phyloP scores from a whole-genome alignment of 805 yeast species.

The Vanderwaltozyma polyspora region DNA sequence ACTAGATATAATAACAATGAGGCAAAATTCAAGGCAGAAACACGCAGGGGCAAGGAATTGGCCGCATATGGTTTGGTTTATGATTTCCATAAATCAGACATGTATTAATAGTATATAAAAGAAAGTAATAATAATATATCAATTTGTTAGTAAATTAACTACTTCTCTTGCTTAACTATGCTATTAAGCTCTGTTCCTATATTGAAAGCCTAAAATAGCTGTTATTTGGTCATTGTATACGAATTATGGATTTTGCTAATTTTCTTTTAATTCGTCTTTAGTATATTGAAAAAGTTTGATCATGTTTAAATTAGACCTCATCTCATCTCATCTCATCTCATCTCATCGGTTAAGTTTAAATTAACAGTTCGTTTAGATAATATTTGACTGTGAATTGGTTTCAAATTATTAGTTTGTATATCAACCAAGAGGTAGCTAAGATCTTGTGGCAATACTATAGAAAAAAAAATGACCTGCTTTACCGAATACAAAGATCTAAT shows the following conservation, averaged over 20 bases:
- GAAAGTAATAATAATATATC: not conserved
- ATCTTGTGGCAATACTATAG: too few relatives aligned
- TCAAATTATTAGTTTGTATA: too few relatives aligned
- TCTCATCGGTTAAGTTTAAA: too few relatives aligned
- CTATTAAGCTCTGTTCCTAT: not conserved
- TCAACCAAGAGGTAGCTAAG: too few relatives aligned
- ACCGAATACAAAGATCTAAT: constrained; percentile 52
- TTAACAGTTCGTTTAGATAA: too few relatives aligned
- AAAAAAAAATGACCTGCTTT: constrained; percentile 30
- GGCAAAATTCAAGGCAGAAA: constrained; percentile 32
- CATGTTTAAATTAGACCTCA: not conserved
- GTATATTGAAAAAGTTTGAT: too few relatives aligned
- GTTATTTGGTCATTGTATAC: not conserved
- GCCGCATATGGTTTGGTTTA: constrained; percentile 45
- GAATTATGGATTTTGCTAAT: not conserved
- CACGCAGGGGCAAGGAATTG: constrained; percentile 35
- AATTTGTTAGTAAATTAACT: not conserved
- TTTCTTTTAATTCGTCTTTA: too few relatives aligned
- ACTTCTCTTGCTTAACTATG: too few relatives aligned
- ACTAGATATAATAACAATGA: constrained; percentile 26
- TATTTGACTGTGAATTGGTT: too few relatives aligned
- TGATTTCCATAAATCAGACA: constrained; percentile 45
- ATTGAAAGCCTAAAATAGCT: not conserved
- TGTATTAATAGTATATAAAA: constrained; percentile 31
- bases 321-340: constrained; percentile 4